Base-by-base conservation (phyloP, 768 basidiomycete species). In the Coprinopsis strossmayeri region DNA sequence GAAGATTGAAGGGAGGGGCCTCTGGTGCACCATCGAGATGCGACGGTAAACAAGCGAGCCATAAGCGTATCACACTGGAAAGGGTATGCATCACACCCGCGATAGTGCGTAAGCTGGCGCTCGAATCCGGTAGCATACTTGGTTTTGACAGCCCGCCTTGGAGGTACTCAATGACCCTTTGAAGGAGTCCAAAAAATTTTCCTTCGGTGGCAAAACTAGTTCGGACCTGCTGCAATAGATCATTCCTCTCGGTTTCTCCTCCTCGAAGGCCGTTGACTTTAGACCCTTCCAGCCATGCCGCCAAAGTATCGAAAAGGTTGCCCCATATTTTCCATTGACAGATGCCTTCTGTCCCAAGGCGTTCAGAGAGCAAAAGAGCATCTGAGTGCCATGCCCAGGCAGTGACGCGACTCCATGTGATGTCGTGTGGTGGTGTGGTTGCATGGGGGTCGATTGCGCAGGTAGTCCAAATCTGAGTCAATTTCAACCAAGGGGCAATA, bases 401-500 rank as follows among this genome's bases (percentile, higher is more conserved):
- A n/a, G 71, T 65, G 9, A 95, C 70, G 58, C 92, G 90, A 48
- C 84, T 89, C 94, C 95, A 98, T 7, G 87, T 65, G 42, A 97
- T 81, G 46, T 89, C 91, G 63, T 98, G 95, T 5, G 72, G 73
- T 0, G 91, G 91, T 2, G 82, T 86, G 5, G 91, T 94, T 47
- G 74, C 72, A 60, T 98, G 95, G 4, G 95, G 94, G 58, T 98
- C 87, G n/a, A 80, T 76, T 0, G 92, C 91, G 55, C 90, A 94
- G 2, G 78, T 70, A 4, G 72, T 84, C 93, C 92, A 97, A 0
- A 73, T 68, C 50, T 79, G 77, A 2, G 91, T 55, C 7, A 91
- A 65, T 9, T 67, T 64, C 3, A 76, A 65, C 77, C 85, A 92
- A 2, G 79, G 71, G 23, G 63, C 50, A 32, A 65, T 66, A 34